Evolutionary conservation across 2,329 filamentous ascomycete species (phyloP), one percentile per base, ranked within the genome.

Genomic region (Cadophora gregata): DNA sequence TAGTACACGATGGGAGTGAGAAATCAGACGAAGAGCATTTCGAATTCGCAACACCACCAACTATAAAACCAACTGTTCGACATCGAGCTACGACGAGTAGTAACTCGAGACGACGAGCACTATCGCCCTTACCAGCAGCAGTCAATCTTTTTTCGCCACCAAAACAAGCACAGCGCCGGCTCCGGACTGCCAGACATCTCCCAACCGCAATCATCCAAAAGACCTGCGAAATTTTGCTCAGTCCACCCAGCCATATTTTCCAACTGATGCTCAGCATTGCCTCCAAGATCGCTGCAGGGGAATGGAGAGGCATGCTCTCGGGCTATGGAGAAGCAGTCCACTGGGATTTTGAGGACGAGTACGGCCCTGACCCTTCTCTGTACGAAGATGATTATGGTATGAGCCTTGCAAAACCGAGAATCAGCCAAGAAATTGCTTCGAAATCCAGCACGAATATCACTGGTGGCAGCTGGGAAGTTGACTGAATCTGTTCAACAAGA

Each of bases 191-290:
- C 38, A 82, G 83, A 62, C 81, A 84, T 51, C 80, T 90, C 33
- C 86, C 88, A 0, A 81, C 86, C 60, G 85, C 88, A 3, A 85
- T 97, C 33, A 85, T 97, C 29, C 86, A 90, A 64, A 94, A 92
- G 79, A 93, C 93, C 0, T 89, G 87, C 69, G 88, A 92, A 61
- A 84, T 96, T 33, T 84, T 97, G 4, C 81, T 97, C 16, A 88
- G 91, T 0, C 93, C 93, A n/a, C 93, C 94, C 0, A 86, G 90
- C 38, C 88, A 94, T 73, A 84, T 97, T 1, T 86, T 97, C 42
- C 84, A 87, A 29, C 82, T 97, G 48, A 93, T 97, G 84, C 84
- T 97, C 4, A 88, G 88, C 64, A 92, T 97, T 65, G 92, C 93
- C 0, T 89, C 91, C 0, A 88, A 87, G 69, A 93, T 97, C 69